phyloP scores from a whole-genome alignment of 164 flowering plant genomes.

The Sextonia rubra region DNA sequence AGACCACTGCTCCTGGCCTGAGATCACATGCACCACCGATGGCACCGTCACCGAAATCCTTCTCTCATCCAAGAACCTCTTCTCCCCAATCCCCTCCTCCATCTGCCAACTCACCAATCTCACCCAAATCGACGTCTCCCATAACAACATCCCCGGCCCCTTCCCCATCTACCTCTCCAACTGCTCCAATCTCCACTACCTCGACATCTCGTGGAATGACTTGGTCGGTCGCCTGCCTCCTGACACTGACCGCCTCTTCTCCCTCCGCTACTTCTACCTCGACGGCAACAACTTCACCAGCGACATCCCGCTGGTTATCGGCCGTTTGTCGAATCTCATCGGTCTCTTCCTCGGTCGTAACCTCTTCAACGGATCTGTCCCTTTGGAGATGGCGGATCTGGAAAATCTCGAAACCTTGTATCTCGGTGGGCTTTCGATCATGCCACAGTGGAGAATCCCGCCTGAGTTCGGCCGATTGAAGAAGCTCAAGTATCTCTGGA shows the following conservation, averaged over 20 bases:
- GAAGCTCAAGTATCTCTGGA: conserved; percentile 42
- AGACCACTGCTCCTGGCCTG: too few relatives aligned
- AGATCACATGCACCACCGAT: too few relatives aligned
- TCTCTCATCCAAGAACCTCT: conserved; percentile 25
- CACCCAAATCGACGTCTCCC: conserved; percentile 29
- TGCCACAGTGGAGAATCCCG: conserved; percentile 35
- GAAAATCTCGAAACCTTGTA: conserved; percentile 37
- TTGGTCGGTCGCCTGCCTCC: conserved; percentile 57
- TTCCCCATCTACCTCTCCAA: conserved; percentile 52
- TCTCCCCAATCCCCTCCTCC: conserved; percentile 24
- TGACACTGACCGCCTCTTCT: conserved; percentile 38
- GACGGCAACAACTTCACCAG: conserved; percentile 65
- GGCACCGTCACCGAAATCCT: too few relatives aligned
- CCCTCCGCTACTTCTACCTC: conserved; percentile 38
- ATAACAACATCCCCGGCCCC: conserved; percentile 42
- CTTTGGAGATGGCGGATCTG: conserved; percentile 59
- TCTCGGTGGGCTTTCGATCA: conserved; percentile 38
- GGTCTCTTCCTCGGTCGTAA: conserved; percentile 29
- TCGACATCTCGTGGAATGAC: conserved; percentile 56
- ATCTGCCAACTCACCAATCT: conserved; percentile 56
- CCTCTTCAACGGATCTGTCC: conserved; percentile 50
- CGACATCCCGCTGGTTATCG: conserved; percentile 53
- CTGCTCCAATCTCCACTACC: conserved; percentile 44
- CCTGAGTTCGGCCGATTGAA: conserved; percentile 42
- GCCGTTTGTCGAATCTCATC: conserved; percentile 29